Percentiles rank a stretch among this genome's conserved stretches.
These are phyloP conservation scores for Lactarius sanguifluus DNA, from an alignment of 768 basidiomycete species.

Conservation along the genomic window DNA sequence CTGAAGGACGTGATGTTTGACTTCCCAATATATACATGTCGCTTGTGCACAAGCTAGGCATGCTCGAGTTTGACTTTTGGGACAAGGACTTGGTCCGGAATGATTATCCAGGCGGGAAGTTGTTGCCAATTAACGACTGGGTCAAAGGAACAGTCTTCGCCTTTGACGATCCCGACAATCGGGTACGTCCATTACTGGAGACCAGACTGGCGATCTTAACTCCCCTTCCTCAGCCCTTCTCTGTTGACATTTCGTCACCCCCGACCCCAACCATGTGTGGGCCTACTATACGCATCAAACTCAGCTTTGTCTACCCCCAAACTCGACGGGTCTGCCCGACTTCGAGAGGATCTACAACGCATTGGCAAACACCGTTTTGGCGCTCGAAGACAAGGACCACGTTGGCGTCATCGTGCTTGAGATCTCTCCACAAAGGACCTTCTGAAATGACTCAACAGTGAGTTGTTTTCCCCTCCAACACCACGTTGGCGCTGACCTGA, in stretches of 20 bases:
- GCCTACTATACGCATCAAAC: constrained; percentile 51
- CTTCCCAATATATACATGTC: too few species aligned
- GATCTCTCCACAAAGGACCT: constrained; percentile 81
- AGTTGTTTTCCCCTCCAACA: constrained; percentile 35
- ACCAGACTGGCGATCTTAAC: constrained; percentile 30
- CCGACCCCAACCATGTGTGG: constrained; percentile 49
- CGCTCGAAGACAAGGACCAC: constrained; percentile 72
- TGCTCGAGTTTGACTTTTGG: constrained; percentile 45
- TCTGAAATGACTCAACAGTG: constrained; percentile 83
- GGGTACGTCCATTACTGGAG: constrained; percentile 45
- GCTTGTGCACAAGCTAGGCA: too few species aligned
- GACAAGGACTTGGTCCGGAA: constrained; percentile 87
- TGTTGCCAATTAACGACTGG: constrained; percentile 82
- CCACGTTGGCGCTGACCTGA: background rate
- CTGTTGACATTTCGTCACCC: too few species aligned
- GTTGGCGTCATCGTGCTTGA: constrained; percentile 94
- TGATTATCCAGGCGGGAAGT: constrained; percentile 90
- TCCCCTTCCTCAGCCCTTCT: too few species aligned
- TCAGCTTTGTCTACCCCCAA: constrained; percentile 53
- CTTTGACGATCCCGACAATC: constrained; percentile 65
- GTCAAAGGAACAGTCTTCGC: constrained; percentile 53
- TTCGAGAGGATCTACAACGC: constrained; percentile 62
- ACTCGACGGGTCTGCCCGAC: constrained; percentile 44
- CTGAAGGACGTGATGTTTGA: too few species aligned
- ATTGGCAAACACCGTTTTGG: constrained; percentile 66